These are phyloP conservation scores for Yarrowia sp. DNA, from an alignment of 805 yeast species.

Conservation along the genomic window DNA sequence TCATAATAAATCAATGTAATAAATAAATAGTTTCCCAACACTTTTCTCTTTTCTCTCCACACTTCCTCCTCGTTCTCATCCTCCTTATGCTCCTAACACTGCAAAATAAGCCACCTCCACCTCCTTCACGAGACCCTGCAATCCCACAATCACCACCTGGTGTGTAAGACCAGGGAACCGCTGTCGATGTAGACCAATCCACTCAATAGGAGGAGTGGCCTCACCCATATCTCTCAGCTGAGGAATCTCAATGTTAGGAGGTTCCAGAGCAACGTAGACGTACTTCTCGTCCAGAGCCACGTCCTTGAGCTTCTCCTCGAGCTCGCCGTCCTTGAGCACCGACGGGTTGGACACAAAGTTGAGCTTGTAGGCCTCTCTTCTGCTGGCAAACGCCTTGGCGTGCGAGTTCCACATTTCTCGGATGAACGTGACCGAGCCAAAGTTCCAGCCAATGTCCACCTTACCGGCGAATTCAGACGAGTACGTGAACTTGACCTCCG, in stretches of 20 bases:
- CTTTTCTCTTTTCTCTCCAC: neutral
- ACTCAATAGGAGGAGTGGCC: slow-evolving; percentile 97
- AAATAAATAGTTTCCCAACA: slow-evolving; percentile 3
- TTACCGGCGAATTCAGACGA: slow-evolving; percentile 83
- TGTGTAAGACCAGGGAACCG: slow-evolving; percentile 88
- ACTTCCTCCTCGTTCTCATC: neutral
- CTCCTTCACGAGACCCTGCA: slow-evolving; percentile 76
- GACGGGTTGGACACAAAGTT: slow-evolving; percentile 51
- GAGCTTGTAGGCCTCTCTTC: slow-evolving; percentile 54
- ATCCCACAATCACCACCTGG: slow-evolving; percentile 71
- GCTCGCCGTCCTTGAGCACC: slow-evolving; percentile 42
- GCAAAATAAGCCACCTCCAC: slow-evolving; percentile 49
- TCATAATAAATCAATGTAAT: neutral
- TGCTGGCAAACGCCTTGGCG: slow-evolving; percentile 70
- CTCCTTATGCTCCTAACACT: slow-evolving; percentile 7
- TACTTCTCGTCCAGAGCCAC: slow-evolving; percentile 50
- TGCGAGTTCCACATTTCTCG: slow-evolving; percentile 93
- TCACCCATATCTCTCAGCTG: slow-evolving; percentile 89
- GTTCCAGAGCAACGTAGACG: slow-evolving; percentile 67
- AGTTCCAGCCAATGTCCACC: slow-evolving; percentile 91
- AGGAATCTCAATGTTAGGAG: slow-evolving; percentile 88
- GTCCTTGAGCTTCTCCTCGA: slow-evolving; percentile 54
- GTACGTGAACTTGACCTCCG: slow-evolving; percentile 69
- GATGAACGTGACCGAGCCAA: slow-evolving; percentile 88
- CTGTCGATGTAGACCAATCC: slow-evolving; percentile 94